Evolutionary conservation across 108 stramenopile species (phyloP).

Genomic region (Pseudonitzschia multistriata): DNA sequence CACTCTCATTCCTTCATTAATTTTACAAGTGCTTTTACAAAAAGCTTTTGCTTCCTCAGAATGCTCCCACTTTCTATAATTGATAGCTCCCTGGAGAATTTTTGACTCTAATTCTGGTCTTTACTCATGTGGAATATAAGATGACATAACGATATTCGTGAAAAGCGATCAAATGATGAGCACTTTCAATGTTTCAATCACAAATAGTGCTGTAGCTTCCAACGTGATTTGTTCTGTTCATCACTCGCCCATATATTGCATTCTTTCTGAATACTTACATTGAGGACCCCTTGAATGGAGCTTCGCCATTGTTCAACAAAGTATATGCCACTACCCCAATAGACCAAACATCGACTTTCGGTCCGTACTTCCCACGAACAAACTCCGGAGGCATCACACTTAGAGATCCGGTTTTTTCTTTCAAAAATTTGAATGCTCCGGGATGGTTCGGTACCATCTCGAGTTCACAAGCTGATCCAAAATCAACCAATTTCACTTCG

Average conservation of each 20-base stretch:
- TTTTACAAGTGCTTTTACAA: slow-evolving; percentile 38
- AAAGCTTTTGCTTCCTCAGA: slow-evolving; percentile 56
- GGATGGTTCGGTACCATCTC: slow-evolving; percentile 26
- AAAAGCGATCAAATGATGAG: slow-evolving; percentile 12
- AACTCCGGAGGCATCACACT: slow-evolving; percentile 85
- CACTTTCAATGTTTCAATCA: too few relatives aligned
- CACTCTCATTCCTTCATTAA: slow-evolving; percentile 52
- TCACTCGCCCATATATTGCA: slow-evolving; percentile 3
- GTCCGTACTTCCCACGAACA: slow-evolving; percentile 64
- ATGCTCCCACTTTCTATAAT: slow-evolving; percentile 29
- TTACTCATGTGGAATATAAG: background rate
- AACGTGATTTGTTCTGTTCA: slow-evolving; percentile 31
- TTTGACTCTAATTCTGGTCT: slow-evolving; percentile 41
- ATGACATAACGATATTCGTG: slow-evolving; percentile 20
- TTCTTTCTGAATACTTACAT: slow-evolving; percentile 17
- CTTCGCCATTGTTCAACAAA: slow-evolving; percentile 50
- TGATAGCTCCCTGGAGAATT: slow-evolving; percentile 54
- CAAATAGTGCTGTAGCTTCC: too few relatives aligned
- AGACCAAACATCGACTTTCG: slow-evolving; percentile 81
- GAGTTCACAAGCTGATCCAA: slow-evolving; percentile 66
- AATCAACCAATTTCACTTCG: slow-evolving; percentile 87
- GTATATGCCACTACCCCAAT: slow-evolving; percentile 68
- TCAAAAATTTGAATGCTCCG: slow-evolving; percentile 31
- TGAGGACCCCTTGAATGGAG: slow-evolving; percentile 57
- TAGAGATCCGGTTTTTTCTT: slow-evolving; percentile 32